phyloP scores from a whole-genome alignment of 2,329 filamentous ascomycete genomes.

The Monilinia fructicola region DNA sequence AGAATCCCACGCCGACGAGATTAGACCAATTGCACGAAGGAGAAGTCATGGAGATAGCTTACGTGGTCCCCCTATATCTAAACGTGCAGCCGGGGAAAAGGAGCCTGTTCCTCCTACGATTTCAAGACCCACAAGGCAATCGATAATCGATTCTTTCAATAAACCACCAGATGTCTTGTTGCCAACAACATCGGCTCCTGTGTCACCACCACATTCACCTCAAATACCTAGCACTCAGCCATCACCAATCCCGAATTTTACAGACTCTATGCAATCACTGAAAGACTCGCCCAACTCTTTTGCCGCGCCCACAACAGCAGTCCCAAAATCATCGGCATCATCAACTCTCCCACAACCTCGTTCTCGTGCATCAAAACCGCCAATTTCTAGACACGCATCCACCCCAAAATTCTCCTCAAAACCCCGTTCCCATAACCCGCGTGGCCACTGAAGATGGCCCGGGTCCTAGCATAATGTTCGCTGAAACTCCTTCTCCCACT shows the following conservation, averaged over 20 bases:
- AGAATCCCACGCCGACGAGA: constrained; percentile 28
- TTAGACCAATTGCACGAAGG: constrained; percentile 36
- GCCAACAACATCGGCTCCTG: constrained; percentile 9
- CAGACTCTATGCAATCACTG: constrained; percentile 42
- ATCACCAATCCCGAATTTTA: constrained; percentile 27
- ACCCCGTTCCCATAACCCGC: constrained; percentile 29
- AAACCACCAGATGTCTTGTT: not conserved
- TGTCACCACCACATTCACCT: constrained; percentile 19
- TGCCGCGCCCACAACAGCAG: constrained; percentile 57
- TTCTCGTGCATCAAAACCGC: constrained; percentile 52
- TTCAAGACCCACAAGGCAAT: constrained; percentile 23
- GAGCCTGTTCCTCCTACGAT: constrained; percentile 35
- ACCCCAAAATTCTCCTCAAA: constrained; percentile 39
- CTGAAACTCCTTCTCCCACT: constrained; percentile 31
- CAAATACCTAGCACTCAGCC: constrained; percentile 23
- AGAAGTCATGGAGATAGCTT: constrained; percentile 47
- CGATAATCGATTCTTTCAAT: constrained; percentile 8
- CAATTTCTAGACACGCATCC: constrained; percentile 42
- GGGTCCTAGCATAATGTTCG: constrained; percentile 70
- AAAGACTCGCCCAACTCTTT: constrained; percentile 73
- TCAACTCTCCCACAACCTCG: constrained; percentile 45
- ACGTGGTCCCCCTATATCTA: constrained; percentile 38
- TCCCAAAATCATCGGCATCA: not conserved
- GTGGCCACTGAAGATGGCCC: constrained; percentile 64
- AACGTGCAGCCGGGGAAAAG: constrained; percentile 38